Evolutionary conservation across 208 protist species (phyloP), one percentile per base, ranked within the genome.

Genomic region (Leishmania turanica): DNA sequence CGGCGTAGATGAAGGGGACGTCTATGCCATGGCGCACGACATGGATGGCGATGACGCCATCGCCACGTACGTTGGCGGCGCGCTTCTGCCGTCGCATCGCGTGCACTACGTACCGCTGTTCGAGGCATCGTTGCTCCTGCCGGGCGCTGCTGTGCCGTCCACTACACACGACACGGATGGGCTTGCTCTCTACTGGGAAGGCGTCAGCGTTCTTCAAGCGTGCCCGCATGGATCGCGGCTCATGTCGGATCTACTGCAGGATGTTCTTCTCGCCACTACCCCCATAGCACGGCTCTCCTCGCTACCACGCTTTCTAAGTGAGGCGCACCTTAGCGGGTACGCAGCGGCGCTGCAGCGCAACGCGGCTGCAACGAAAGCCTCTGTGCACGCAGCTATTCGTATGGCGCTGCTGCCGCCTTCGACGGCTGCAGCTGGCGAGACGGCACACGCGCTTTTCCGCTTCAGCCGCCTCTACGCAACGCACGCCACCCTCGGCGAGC

Each of bases 391-490:
- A 19, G 87, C 87, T 7, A 76, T 88, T 74, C 70, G 70, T 3
- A 31, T 83, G 42, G 81, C 85, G 13, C 42, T 87, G 49, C 53
- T 56, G 49, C 72, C 76, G 5, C 45, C 77, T 9, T n/a, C 72
- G 24, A 49, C 71, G 47, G 65, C 56, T 11, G 69, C 72, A 51
- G 24, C 62, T 40, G 21, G 11, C 45, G 40, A 19, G 7, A 40
- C 40, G 8, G 13, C 37, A 0, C 64, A 17, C 9, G 74, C 45
- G 53, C 94, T 96, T 79, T 97, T 87, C 85, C 77, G 80, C 65
- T 95, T 91, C 82, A 89, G 88, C 47, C 84, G 93, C 34, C 88
- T 86, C 51, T 95, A 93, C 85, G 66, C 94, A n/a, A 85, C 90
- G 27, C 88, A 95, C 73, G 80, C 82, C 21, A 81, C 95, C n/a